Conservation (phyloP, 2,329 filamentous ascomycete species). For the Stromatinia cepivora region DNA sequence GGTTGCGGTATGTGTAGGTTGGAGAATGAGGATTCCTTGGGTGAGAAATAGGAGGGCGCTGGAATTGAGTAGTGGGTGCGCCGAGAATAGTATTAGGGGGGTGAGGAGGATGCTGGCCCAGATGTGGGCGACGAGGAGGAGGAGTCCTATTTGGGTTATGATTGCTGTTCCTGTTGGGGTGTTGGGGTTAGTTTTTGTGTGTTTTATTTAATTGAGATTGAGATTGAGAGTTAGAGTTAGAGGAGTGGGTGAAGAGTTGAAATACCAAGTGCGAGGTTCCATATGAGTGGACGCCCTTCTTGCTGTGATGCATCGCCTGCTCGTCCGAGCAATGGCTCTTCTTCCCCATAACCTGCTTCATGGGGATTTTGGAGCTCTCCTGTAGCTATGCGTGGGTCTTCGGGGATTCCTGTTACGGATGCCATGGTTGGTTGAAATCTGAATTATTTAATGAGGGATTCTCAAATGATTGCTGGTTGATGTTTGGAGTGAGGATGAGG, state of each 20-base stretch:
- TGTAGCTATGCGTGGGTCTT: slow-evolving; percentile 46
- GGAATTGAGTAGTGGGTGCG: slow-evolving; percentile 74
- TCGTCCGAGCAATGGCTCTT: slow-evolving; percentile 69
- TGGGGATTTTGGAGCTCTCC: slow-evolving; percentile 31
- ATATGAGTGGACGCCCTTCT: slow-evolving; percentile 61
- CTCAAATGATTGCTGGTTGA: neutral
- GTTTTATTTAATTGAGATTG: neutral
- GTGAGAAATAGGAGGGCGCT: slow-evolving; percentile 72
- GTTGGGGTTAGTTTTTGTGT: slow-evolving; percentile 25
- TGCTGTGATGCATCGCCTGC: slow-evolving; percentile 73
- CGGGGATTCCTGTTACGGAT: slow-evolving; percentile 65
- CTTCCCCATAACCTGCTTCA: slow-evolving; percentile 49
- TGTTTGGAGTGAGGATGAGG: too few species aligned
- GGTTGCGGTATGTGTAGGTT: slow-evolving; percentile 75
- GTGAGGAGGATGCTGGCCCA: slow-evolving; percentile 75
- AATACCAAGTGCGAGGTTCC: slow-evolving; percentile 74
- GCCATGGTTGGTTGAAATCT: slow-evolving; percentile 52
- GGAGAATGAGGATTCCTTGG: slow-evolving; percentile 80
- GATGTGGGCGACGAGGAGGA: slow-evolving; percentile 73
- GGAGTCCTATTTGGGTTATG: slow-evolving; percentile 74
- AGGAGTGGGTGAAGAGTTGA: neutral
- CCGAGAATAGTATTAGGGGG: slow-evolving; percentile 76
- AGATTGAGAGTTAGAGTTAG: neutral
- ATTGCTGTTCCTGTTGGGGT: slow-evolving; percentile 76
- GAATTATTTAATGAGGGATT: neutral